Evolutionary conservation across 257 asterid genomes (phyloP).

Genomic region (Coffea canephora): DNA sequence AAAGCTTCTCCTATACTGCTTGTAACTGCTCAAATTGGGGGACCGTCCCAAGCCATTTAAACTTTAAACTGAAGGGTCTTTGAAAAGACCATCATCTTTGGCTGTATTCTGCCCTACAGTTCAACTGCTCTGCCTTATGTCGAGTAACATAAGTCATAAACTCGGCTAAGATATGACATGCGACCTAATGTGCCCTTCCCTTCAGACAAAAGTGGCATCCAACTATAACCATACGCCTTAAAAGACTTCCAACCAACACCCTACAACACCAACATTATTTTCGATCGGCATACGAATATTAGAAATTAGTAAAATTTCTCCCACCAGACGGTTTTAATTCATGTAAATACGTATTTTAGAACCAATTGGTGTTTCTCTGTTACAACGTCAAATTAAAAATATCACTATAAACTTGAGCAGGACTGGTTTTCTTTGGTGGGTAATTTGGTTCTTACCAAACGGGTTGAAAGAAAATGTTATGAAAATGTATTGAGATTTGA

Average conservation of each 20-base stretch:
- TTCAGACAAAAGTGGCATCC: neutral
- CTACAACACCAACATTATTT: neutral
- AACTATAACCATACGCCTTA: neutral
- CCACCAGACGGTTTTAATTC: no score
- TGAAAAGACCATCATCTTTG: neutral
- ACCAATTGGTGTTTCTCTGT: no score
- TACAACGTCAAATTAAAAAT: no score
- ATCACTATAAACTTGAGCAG: no score
- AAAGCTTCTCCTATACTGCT: neutral
- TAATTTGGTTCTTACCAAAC: no score
- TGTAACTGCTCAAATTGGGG: neutral
- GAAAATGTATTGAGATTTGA: no score
- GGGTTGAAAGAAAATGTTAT: no score
- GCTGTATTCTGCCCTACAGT: constrained; percentile 5
- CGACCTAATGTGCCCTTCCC: constrained; percentile 4
- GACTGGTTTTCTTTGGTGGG: no score
- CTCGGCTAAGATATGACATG: neutral
- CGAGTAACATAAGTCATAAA: neutral
- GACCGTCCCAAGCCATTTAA: constrained; percentile 2
- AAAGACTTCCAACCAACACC: neutral
- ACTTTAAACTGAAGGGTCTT: constrained; percentile 15
- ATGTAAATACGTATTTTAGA: no score
- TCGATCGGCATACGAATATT: neutral
- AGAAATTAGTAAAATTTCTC: no score
- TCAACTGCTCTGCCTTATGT: constrained; percentile 13